Base-by-base conservation (phyloP, 768 basidiomycete genomes). In the Cantharellus cinnabarinus region DNA sequence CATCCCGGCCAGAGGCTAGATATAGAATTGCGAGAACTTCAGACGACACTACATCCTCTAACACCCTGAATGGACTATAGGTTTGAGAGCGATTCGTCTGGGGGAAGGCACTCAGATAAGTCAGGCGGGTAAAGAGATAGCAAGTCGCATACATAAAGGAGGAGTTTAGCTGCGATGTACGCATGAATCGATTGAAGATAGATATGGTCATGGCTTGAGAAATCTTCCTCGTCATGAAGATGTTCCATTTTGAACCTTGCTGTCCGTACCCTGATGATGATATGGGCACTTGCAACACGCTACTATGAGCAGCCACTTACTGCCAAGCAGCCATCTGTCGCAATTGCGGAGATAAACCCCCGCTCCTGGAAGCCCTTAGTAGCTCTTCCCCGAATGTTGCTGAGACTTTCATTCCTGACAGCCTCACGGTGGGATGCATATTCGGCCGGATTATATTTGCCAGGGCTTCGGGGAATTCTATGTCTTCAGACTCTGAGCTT, bases 401-500 rank as follows among this genome's bases (percentile, higher is more conserved):
- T 29, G 20, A 29, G 20, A 29, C 20, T 29, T 29, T 29, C 20
- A 29, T 29, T 29, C 20, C 20, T 29, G 20, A 29, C 20, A 29
- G 20, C 20, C 20, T 29, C 20, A 29, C 20, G 20, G 20, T 29
- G 20, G 20, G 20, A 29, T 29, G 20, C 20, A 29, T 29, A 29
- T 29, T 29, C 20, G 20, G 20, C 20, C 20, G 20, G 20, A 29
- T 29, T 29, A 29, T 29, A 29, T 29, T 29, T 29, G 20, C 52
- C 10, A 54, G 52, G 38, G 14, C 35, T 7, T 54, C 52, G 52
- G 52, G 10, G 7, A 29, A 29, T 29, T 29, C 20, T 29, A 54
- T 54, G 35, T 10, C 38, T 37, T 37, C 52, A 10, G 7, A 37
- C 0, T 68, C 69, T 40, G 41, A 29, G 29, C 77, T 66, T 4